Percentiles rank a stretch among this genome's conserved stretches.
phyloP scores from a whole-genome alignment of 1,284 basidiomycete species.

The Ceratobasidium sp. region DNA sequence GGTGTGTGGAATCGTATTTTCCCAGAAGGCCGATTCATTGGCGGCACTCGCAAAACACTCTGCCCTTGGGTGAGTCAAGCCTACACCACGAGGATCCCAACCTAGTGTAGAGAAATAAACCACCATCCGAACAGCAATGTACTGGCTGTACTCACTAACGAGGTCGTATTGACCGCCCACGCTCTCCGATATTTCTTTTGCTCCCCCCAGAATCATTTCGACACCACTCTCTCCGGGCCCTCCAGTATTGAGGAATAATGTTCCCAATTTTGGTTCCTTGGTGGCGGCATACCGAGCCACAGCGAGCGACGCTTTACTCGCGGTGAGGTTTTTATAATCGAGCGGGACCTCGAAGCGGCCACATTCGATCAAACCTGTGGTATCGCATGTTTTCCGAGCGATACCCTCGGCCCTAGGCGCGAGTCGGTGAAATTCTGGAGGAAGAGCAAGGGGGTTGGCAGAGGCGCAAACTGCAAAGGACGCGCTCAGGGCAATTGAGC shows the following conservation, averaged over 20 bases:
- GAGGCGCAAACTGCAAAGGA: too few species aligned
- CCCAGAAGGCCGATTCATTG: too few species aligned
- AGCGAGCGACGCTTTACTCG: conserved; percentile 29
- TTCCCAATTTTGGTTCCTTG: conserved; percentile 17
- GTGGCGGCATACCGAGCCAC: conserved; percentile 13
- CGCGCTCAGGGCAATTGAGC: too few species aligned
- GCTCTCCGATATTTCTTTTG: neutral
- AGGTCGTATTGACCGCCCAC: conserved; percentile 13
- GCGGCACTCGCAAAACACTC: too few species aligned
- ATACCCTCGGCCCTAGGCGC: neutral
- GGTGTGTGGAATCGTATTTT: too few species aligned
- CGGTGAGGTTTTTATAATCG: conserved; percentile 17
- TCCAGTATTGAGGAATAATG: too few species aligned
- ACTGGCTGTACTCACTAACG: neutral
- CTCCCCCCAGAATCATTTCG: neutral
- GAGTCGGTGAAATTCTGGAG: too few species aligned
- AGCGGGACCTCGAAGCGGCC: conserved; percentile 34
- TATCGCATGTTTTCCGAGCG: neutral
- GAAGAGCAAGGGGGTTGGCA: neutral
- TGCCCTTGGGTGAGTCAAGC: too few species aligned
- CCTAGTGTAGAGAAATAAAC: too few species aligned
- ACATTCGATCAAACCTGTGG: neutral
- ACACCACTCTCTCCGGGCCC: conserved; percentile 8
- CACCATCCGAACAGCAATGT: neutral
- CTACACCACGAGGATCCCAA: too few species aligned